A percentile compares a stretch with the other conserved stretches of the same genome.
phyloP scores from a whole-genome alignment of 2,329 filamentous ascomycete species.

The Alternaria consortialis region DNA sequence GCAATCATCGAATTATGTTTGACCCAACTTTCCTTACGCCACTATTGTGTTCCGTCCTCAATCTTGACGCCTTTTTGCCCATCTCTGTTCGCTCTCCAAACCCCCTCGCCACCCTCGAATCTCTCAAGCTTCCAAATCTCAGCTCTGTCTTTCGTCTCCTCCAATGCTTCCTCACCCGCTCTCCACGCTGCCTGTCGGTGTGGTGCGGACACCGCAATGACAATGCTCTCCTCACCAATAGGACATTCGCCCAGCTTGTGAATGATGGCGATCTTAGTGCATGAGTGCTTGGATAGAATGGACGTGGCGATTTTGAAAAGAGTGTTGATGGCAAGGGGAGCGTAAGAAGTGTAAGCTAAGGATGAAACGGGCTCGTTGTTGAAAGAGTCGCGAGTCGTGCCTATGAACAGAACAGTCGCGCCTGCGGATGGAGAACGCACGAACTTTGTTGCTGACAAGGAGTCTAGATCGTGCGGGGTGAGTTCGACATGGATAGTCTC shows the following conservation, averaged over 20 bases:
- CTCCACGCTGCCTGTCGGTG: conserved; percentile 87
- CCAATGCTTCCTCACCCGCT: conserved; percentile 88
- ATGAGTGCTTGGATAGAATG: conserved; percentile 67
- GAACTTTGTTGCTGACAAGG: conserved; percentile 66
- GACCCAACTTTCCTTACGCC: conserved; percentile 8
- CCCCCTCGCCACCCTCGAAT: conserved; percentile 77
- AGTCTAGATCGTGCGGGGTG: conserved; percentile 69
- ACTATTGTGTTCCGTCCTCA: conserved; percentile 25
- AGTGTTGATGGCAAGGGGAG: conserved; percentile 72
- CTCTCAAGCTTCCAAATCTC: conserved; percentile 97
- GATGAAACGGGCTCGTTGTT: conserved; percentile 74
- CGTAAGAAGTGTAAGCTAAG: conserved; percentile 79
- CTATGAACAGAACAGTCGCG: conserved; percentile 53
- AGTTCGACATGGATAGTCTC: conserved; percentile 71
- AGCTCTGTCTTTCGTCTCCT: conserved; percentile 83
- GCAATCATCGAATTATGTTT: not conserved
- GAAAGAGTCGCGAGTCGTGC: conserved; percentile 81
- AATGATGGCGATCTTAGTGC: conserved; percentile 79
- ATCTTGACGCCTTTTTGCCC: conserved; percentile 66
- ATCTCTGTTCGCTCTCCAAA: conserved; percentile 90
- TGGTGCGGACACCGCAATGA: conserved; percentile 84
- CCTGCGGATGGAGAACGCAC: conserved; percentile 66
- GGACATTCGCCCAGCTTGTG: conserved; percentile 88
- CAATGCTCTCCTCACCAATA: conserved; percentile 90
- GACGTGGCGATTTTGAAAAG: conserved; percentile 70